Base-by-base conservation (phyloP, 1,284 basidiomycete species). In the Cerioporus squamosus region DNA sequence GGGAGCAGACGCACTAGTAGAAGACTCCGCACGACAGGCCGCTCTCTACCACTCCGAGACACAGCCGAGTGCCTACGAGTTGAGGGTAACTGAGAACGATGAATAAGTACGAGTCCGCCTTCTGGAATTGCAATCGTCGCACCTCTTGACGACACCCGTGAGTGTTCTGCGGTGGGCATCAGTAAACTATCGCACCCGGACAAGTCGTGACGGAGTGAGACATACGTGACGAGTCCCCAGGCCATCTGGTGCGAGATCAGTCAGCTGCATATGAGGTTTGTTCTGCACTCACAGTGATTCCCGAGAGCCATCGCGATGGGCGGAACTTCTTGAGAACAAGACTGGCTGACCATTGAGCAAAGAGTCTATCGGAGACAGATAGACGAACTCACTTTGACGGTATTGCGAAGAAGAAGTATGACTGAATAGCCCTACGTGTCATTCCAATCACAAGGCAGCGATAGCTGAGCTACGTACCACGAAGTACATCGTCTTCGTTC, bases 21-120 rank as follows among this genome's bases (percentile, higher is more conserved):
- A 81, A 80, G 3, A 87, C 84, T 20, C 87, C 86, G 6, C 86
- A 86, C 61, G 88, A 87, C n/a, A 90, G 69, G 0, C 88, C 88
- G 5, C 86, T 83, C 69, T 91, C 88, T 0, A 86, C 80, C 0
- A 89, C 68, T 1, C 89, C 88, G 1, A 90, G 79, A 54, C 76
- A 83, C 4, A 84, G 76, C 26, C 83, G 83, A 14, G 77, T 77
- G n/a, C 80, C 86, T 10, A 87, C 78, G 2, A 89, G 79, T 67
- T 88, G 80, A 20, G 78, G 79, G 65, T 85, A 88, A 40, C 84
- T 87, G 22, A 53, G 17, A 47, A 15, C n/a, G 24, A 26, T 18
- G 10, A 15, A 20, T 29, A 7, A 18, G 24, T 33, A 5, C 15
- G 7, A 23, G 12, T 9, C 26, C 20, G 8, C 3, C 5, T 2